Evolutionary conservation across 2,329 filamentous ascomycete genomes (phyloP), one percentile per base, ranked within the genome.

Genomic region (Trichocomaceae sp.): DNA sequence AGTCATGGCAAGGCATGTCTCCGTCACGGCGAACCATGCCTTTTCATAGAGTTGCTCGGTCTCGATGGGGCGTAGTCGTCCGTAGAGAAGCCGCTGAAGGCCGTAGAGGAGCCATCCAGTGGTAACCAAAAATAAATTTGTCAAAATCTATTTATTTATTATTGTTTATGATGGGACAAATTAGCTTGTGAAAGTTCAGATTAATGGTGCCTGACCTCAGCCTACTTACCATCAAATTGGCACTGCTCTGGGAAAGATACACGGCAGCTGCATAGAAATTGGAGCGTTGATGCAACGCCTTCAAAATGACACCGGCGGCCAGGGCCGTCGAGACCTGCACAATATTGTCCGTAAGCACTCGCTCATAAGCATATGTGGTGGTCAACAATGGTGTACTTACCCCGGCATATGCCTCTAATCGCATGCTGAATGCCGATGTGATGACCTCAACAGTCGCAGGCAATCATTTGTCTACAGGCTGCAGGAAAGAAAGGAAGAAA

Each of bases 261-360:
- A 99, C 93, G 75, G 90, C 93, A 62, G 93, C 91, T 53, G 92
- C 95, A 76, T 99, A 99, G 79, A 97, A 99, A 75, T 99, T 99
- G 60, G 93, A 86, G 61, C 93, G 84, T 75, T 97, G 89, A 68
- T 93, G 87, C 73, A 97, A 92, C 59, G 93, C 92, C 68, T 91
- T 93, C 56, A 95, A 75, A 58, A 96, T 80, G 57, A 96, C 90
- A 64, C 84, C 83, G 61, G 83, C 86, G 64, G 92, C 92, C 69
- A 95, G 84, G 73, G 85, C 85, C 71, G 87, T 85, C 54, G 92
- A 96, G 72, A 83, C 80, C 87, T 90, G 63, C 46, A n/a, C 35
- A 52, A 41, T 12, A n/a, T 15, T 17, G 2, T 56, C 51, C 58
- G 59, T 56, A 15, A 57, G 57, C 48, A 37, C 31, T 54, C 47